A percentile compares a stretch with the other conserved stretches of the same genome.
These are phyloP conservation scores for Naganishia vaughanmartiniae DNA, from an alignment of 768 basidiomycete genomes.

Conservation along the genomic window DNA sequence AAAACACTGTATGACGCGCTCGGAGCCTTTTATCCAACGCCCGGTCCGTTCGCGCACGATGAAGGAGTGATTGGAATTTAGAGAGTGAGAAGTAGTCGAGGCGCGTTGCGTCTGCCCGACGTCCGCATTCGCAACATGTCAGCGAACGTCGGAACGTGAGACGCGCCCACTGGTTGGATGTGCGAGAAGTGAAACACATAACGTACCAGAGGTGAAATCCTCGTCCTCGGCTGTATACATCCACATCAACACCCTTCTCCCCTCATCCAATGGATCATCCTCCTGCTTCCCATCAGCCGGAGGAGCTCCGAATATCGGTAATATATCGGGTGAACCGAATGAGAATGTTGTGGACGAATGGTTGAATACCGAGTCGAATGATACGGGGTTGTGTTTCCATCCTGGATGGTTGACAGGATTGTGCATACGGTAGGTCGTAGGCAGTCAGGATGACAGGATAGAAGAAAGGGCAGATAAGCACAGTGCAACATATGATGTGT, in stretches of 20 bases:
- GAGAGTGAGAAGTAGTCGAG: conserved; percentile 78
- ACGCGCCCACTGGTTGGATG: not conserved
- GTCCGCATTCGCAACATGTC: no score
- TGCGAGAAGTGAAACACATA: no score
- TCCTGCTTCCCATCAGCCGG: conserved; percentile 49
- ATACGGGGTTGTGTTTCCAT: conserved; percentile 65
- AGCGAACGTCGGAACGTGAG: no score
- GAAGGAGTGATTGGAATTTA: conserved; percentile 63
- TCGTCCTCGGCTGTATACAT: conserved; percentile 73
- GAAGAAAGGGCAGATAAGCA: no score
- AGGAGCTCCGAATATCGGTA: conserved; percentile 82
- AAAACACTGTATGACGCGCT: conserved; percentile 67
- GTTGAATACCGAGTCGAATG: conserved; percentile 87
- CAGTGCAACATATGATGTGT: no score
- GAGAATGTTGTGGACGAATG: conserved; percentile 73
- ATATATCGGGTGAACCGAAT: conserved; percentile 82
- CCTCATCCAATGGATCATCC: conserved; percentile 24
- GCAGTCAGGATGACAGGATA: no score
- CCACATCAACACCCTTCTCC: conserved; percentile 67
- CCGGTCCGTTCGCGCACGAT: conserved; percentile 62
- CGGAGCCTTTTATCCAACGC: conserved; percentile 59
- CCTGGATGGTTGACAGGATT: conserved; percentile 57
- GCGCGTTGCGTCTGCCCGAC: conserved; percentile 64
- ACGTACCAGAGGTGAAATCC: conserved; percentile 76
- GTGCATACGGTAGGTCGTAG: no score